Evolutionary conservation across 2,329 filamentous ascomycete species (phyloP).

Genomic region (Tolypocladium capitatum): DNA sequence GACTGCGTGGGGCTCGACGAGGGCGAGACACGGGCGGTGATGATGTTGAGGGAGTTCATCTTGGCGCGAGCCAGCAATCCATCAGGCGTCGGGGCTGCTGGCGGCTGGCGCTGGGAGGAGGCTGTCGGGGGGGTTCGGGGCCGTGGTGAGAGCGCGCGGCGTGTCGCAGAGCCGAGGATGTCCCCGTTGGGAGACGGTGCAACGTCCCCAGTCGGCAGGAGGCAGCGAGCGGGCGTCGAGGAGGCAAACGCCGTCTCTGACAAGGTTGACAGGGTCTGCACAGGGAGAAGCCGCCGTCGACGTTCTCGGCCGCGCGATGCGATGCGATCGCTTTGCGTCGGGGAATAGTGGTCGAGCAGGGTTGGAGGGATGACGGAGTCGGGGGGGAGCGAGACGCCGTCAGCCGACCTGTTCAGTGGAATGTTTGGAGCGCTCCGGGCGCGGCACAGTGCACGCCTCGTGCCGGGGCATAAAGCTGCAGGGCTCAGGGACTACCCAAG

Average conservation of each 20-base stretch:
- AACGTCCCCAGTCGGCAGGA: neutral
- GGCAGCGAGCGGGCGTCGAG: neutral
- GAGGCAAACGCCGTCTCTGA: neutral
- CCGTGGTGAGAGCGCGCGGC: neutral
- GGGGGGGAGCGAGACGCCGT: neutral
- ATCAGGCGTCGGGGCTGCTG: constrained; percentile 24
- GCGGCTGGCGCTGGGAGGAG: neutral
- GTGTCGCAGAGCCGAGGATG: neutral
- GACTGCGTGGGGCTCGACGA: constrained; percentile 41
- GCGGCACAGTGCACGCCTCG: too few species aligned
- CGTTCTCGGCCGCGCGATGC: neutral
- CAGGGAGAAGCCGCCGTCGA: neutral
- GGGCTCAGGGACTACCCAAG: too few species aligned
- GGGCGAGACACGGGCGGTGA: constrained; percentile 69
- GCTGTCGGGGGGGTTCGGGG: neutral
- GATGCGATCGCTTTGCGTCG: neutral
- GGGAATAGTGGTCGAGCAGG: neutral
- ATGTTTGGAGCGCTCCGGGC: too few species aligned
- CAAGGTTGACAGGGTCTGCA: neutral
- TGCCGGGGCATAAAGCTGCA: too few species aligned
- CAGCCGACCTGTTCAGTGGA: too few species aligned
- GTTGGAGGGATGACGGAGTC: neutral
- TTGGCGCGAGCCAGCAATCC: constrained; percentile 42
- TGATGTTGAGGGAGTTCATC: constrained; percentile 96
- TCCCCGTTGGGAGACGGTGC: neutral